Base-by-base conservation (phyloP, 1,284 basidiomycete species). In the Heterobasidion annosum region DNA sequence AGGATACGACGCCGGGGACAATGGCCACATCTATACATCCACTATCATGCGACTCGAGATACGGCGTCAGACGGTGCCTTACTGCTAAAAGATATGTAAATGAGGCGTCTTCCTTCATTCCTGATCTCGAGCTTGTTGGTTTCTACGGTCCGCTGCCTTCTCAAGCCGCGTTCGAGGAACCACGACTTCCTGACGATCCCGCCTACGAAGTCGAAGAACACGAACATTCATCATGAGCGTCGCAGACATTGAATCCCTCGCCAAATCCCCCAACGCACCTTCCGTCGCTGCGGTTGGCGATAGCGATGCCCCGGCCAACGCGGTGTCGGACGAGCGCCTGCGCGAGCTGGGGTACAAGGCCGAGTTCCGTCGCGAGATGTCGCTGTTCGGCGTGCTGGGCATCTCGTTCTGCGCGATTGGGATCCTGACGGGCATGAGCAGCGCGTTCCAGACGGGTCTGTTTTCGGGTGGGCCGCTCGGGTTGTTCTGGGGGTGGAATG, bases 401-500 rank as follows among this genome's bases (percentile, higher is more conserved):
- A 77, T 82, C 62, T 81, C 78, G 0, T 82, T 82, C 63, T 81
- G 80, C 54, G 73, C 80, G 3, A 81, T 82, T 35, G 78, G 80
- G 1, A 80, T 82, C 58, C 67, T 82, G 15, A 81, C 79, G 4
- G 79, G 81, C 33, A 82, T 80, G 78, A 78, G 48, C 34, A 50
- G 34, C 16, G 48, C 67, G 1, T 81, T 81, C 58, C 80, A 82
- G 61, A 81, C 80, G 0, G 79, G 80, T 0, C 64, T 80, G 35
- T 79, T 82, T 63, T 78, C 77, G 35, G 80, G 81, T 3, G 81
- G 81, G 2, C 81, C 81, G 3, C 63, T 82, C 35, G 78, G 80
- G 1, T 63, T 81, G 57, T 82, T 82, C 61, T 82, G 79, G 79
- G 81, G 78, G n/a, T 82, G 80, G 81, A 82, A 82, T 62, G 80